Base-by-base conservation (phyloP, 768 basidiomycete genomes). In the Leccinum subtestaceum region DNA sequence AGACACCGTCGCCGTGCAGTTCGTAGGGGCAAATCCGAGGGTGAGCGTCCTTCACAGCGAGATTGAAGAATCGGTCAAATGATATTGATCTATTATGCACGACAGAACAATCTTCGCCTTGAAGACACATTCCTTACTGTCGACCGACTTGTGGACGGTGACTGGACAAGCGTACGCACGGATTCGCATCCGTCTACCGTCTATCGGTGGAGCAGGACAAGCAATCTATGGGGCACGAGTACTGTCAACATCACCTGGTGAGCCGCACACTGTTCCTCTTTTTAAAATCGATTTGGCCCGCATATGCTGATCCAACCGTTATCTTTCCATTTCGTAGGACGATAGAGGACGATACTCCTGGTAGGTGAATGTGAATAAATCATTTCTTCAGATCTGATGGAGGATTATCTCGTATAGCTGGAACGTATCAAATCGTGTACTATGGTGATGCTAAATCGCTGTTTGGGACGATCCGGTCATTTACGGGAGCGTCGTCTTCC, bases 131-230 rank as follows among this genome's bases (percentile, higher is more conserved):
- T 88, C 78, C 74, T 92, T 47, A 82, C 79, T 1, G 81, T 92
- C 43, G 87, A 91, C 59, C 80, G 76, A 53, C 70, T 79, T 34
- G 72, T 78, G 7, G 67, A 75, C 15, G 78, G 76, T 29, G 63
- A 74, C 54, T 92, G 88, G 89, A 74, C 60, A 59, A 67, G 78
- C 1, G 81, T 87, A 34, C 79, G 84, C 53, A 84, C 87, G 13
- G 91, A 93, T 72, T 91, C 90, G 19, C 89, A 91, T 70, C 88
- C 88, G 31, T 90, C 87, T 4, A 91, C 89, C 1, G 78, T 77
- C 19, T 90, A 82, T 65, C 76, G 78, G 58, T 91, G 90, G 90
- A 71, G 65, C 23, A 78, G 87, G 70, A 82, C 78, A 12, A 86
- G 71, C 71, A 77, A 76, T 2, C 81, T 23, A 23, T 23, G 23